Evolutionary conservation across 306 rosid genomes (phyloP), one percentile per base, ranked within the genome.

Genomic region (Albizia julibrissin): DNA sequence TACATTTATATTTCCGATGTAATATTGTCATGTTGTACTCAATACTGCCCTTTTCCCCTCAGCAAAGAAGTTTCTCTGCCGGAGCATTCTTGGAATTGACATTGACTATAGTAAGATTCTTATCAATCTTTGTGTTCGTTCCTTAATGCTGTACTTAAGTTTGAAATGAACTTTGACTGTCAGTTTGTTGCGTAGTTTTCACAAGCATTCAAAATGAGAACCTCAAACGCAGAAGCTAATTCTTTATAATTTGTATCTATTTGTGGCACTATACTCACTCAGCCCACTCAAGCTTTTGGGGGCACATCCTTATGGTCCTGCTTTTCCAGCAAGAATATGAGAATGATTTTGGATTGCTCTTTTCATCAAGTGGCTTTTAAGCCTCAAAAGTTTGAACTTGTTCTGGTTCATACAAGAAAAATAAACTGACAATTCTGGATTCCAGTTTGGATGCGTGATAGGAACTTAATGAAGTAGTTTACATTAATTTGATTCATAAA

Each of bases 1-100:
- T 19, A 21, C n/a, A 14, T 26, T 27, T 29, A 44, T 44, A n/a
- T 68, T 75, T 22, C 40, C 58, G 13, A 18, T 71, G 50, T n/a
- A 18, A 52, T 61, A 26, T 74, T 59, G 7, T 42, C 26, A 10
- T 11, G 49, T 75, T 80, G 72, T 44, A 75, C 13, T 78, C 69
- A 71, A 47, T 78, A 52, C 19, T 80, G 26, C 24, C 40, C 26
- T 43, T 49, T 46, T 22, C 44, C 4, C 62, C 77, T n/a, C 92
- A 95, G 99, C 99, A 37, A 88, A 81, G 80, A 93, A 87, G 85
- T 95, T 92, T 69, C 44, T 22, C 67, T 95, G 99, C 90, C 87
- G 84, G 82, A 89, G 89, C 86, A 93, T 95, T 80, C 91, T 89
- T 81, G 99, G 98, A 47, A 44, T 95, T 81, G 99, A 95, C 86